phyloP scores from a whole-genome alignment of 2,329 filamentous ascomycete species.

The Pyricularia pennisetigena region DNA sequence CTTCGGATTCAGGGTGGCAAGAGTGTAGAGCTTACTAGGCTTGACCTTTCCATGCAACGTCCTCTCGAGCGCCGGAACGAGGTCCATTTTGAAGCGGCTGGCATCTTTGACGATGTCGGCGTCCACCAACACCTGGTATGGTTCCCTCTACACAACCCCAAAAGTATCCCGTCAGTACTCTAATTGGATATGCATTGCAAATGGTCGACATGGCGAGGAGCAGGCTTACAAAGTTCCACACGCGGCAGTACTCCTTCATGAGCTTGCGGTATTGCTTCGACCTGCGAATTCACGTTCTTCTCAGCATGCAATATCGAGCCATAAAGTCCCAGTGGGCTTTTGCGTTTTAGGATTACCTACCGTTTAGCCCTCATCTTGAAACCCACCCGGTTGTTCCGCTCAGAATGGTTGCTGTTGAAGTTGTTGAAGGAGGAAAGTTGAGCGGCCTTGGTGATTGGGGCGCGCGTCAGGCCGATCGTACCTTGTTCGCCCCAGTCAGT shows the following conservation, averaged over 20 bases:
- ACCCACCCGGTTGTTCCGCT: too few species aligned
- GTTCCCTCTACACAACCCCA: not conserved
- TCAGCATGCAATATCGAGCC: not conserved
- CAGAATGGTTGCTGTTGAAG: not conserved
- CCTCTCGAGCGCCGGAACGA: constrained; percentile 65
- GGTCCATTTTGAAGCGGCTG: constrained; percentile 78
- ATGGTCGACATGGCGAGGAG: not conserved
- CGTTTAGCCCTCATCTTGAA: constrained; percentile 5
- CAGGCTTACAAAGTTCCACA: constrained; percentile 5
- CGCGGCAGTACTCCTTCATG: constrained; percentile 5
- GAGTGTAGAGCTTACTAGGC: constrained; percentile 47
- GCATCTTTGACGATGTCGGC: constrained; percentile 77
- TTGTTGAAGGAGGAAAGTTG: not conserved
- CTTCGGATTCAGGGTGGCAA: not conserved
- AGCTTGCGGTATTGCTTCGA: constrained; percentile 6
- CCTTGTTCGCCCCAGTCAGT: not conserved
- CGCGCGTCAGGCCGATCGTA: not conserved
- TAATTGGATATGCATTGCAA: constrained; percentile 13
- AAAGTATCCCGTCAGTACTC: not conserved
- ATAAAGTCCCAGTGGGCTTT: not conserved
- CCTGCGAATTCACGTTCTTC: not conserved
- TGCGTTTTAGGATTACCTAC: not conserved
- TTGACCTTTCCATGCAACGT: constrained; percentile 85
- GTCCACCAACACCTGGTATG: constrained; percentile 44
- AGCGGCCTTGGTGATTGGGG: not conserved